Evolutionary conservation across 2,329 filamentous ascomycete species (phyloP), one percentile per base, ranked within the genome.

Genomic region (Colletotrichum camelliae): DNA sequence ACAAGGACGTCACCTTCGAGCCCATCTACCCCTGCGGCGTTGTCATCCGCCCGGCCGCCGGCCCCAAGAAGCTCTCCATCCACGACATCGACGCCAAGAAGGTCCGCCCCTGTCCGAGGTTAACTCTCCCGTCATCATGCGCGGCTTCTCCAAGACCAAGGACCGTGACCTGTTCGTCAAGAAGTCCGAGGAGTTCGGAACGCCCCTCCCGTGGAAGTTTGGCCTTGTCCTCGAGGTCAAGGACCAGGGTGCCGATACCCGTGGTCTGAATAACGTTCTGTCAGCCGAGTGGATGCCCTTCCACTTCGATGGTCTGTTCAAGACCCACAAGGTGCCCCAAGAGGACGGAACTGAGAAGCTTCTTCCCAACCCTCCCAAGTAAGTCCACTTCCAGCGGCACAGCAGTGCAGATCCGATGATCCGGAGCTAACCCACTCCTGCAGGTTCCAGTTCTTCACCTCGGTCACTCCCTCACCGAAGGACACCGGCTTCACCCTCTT

Each of bases 261-360:
- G 84, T 13, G 85, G 87, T 1, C 81, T 87, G 24, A 91, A 91
- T 77, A 91, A 90, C 55, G 88, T 91, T 4, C 83, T 90, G 3
- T 89, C 88, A 0, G 84, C 86, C 2, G 89, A 91, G 74, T 87
- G 87, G 76, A 90, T 91, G 89, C 89, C 90, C 0, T 90, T 90
- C 80, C 90, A 91, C 77, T 91, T 87, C 48, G 90, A 91, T 66
- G 90, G 90, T 0, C 81, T 91, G 33, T 91, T 91, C 83, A 91
- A 91, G 78, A 88, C 88, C 0, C 83, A 85, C 12, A 87, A 87
- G 67, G 79, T 84, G 24, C 80, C 72, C 0, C 81, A 86, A 3
- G 82, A 83, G 2, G 80, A 85, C 1, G 88, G 86, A 1, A 83
- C 85, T 7, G 85, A 85, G n/a, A 81, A 82, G n/a, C 77, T 83